phyloP scores from a whole-genome alignment of 2,329 filamentous ascomycete species.

The Monilinia polystroma region DNA sequence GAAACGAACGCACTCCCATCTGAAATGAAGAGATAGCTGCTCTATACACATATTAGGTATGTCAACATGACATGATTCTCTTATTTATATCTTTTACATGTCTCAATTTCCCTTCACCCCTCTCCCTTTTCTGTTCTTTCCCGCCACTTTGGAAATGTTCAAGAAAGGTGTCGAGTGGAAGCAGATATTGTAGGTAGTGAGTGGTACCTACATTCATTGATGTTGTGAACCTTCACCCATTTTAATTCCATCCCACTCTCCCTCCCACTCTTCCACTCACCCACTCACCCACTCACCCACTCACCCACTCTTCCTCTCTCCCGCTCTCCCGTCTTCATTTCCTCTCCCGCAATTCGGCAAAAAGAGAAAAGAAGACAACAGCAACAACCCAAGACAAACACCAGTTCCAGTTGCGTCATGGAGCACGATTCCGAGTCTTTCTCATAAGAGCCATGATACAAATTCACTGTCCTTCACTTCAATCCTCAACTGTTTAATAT shows the following conservation, averaged over 20 bases:
- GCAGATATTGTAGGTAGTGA: neutral
- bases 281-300: too few species aligned
- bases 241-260: neutral
- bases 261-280: neutral
- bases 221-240: neutral
- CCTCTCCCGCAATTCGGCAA: neutral
- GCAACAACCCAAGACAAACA: neutral
- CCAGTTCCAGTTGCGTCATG: neutral
- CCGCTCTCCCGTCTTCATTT: too few species aligned
- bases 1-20: neutral
- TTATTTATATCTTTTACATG: neutral
- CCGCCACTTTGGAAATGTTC: neutral
- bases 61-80: neutral
- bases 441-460: neutral
- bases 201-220: neutral
- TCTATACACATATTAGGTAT: neutral
- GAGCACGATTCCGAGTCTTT: neutral
- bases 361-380: neutral
- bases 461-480: neutral
- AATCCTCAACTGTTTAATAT: neutral
- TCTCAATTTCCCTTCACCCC: neutral
- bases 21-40: neutral
- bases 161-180: neutral
- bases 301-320: too few species aligned
- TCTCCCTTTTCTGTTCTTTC: neutral